phyloP scores from a whole-genome alignment of 2,329 filamentous ascomycete species.

The Corynespora cassiicola region DNA sequence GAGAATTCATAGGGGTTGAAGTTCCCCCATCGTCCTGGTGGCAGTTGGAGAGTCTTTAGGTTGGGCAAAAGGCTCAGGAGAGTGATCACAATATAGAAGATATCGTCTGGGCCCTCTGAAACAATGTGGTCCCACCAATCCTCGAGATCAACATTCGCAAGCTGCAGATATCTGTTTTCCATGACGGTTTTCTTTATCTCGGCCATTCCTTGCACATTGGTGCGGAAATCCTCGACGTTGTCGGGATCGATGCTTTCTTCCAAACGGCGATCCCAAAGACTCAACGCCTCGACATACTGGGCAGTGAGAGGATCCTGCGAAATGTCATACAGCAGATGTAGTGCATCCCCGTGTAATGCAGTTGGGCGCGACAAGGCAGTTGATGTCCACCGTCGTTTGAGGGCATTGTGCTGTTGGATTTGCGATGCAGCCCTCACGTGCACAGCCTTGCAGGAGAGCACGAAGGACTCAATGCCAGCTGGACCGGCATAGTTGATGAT shows the following conservation, averaged over 20 bases:
- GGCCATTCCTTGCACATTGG: constrained; percentile 23
- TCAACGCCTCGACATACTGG: constrained; percentile 35
- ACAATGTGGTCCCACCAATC: constrained; percentile 36
- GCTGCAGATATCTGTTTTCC: constrained; percentile 13
- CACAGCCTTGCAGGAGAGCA: constrained; percentile 36
- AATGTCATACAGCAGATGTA: constrained; percentile 33
- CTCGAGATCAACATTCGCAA: constrained; percentile 18
- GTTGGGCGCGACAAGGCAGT: constrained; percentile 19
- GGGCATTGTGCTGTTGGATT: constrained; percentile 33
- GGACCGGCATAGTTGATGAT: constrained; percentile 36
- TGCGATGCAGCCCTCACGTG: constrained; percentile 31
- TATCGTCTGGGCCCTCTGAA: constrained; percentile 26
- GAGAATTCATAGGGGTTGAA: constrained; percentile 19
- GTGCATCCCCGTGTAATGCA: constrained; percentile 22
- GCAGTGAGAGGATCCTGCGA: constrained; percentile 33
- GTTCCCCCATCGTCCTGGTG: constrained; percentile 28
- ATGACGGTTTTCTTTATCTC: constrained; percentile 26
- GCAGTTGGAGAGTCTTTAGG: constrained; percentile 32
- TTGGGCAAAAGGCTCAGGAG: constrained; percentile 38
- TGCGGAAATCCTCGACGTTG: constrained; percentile 22
- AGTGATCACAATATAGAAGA: constrained; percentile 28
- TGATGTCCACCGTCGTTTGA: constrained; percentile 31
- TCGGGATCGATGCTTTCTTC: constrained; percentile 4
- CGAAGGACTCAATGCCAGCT: constrained; percentile 34
- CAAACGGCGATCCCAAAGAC: constrained; percentile 30